Percentiles rank a stretch among this genome's conserved stretches.
These are phyloP conservation scores for Rhododendron kiyosumense DNA, from an alignment of 148 eudicot species.

Conservation along the genomic window DNA sequence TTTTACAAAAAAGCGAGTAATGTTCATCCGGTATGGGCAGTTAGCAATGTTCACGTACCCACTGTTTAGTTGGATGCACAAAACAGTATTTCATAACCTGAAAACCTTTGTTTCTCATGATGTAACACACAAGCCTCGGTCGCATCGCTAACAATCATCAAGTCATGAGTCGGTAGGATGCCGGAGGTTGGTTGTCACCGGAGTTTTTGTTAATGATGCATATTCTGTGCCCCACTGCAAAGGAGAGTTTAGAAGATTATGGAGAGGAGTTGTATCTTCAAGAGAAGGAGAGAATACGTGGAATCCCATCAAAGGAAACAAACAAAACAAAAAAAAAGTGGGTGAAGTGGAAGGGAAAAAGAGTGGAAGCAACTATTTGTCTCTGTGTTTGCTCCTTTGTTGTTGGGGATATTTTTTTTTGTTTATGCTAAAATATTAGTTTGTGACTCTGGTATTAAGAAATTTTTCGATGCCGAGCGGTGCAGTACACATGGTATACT, in stretches of 20 bases:
- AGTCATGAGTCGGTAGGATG: too few species aligned
- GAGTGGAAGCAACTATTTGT: not conserved
- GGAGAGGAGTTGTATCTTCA: too few species aligned
- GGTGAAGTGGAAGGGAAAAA: not conserved
- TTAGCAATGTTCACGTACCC: too few species aligned
- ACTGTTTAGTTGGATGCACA: too few species aligned
- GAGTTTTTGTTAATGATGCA: not conserved
- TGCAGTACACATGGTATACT: too few species aligned
- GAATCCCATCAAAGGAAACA: not conserved
- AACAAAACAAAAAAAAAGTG: not conserved
- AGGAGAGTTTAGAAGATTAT: not conserved
- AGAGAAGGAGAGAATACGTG: not conserved
- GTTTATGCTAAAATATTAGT: not conserved
- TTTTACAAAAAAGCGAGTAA: too few species aligned
- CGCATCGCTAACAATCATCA: too few species aligned
- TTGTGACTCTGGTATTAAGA: not conserved
- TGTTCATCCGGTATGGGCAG: too few species aligned
- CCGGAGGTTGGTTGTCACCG: not conserved
- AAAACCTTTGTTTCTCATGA: too few species aligned
- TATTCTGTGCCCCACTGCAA: not conserved
- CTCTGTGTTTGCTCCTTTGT: not conserved
- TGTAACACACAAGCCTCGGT: too few species aligned
- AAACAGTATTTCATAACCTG: too few species aligned
- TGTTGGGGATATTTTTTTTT: not conserved
- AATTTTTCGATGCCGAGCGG: too few species aligned